A percentile compares a stretch with the other conserved stretches of the same genome.
Conservation (phyloP, 345 rosid genomes). For the Clausena lansium region DNA sequence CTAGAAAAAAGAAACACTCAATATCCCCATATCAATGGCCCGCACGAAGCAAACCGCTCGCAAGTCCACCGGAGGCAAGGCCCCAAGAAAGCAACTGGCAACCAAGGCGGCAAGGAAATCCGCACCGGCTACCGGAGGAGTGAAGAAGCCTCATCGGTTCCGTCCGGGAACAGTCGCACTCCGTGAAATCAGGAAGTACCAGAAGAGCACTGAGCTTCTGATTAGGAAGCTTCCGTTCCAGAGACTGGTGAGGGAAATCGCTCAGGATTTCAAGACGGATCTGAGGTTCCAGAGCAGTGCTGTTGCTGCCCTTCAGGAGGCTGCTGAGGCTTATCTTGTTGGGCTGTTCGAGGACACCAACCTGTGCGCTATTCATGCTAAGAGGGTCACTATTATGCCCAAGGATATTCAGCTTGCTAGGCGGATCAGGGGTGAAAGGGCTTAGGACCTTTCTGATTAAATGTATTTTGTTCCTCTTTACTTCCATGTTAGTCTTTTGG, state of each 20-base stretch:
- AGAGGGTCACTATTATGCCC: slow-evolving; percentile 58
- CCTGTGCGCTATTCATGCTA: slow-evolving; percentile 53
- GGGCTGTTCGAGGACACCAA: slow-evolving; percentile 54
- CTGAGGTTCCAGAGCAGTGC: slow-evolving; percentile 63
- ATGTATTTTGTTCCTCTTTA: not conserved
- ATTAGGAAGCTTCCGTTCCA: slow-evolving; percentile 59
- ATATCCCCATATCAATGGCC: slow-evolving; percentile 30
- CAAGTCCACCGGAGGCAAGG: slow-evolving; percentile 58
- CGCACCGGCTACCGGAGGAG: slow-evolving; percentile 59
- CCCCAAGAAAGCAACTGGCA: slow-evolving; percentile 54
- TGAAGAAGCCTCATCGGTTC: slow-evolving; percentile 59
- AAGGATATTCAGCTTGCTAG: slow-evolving; percentile 57
- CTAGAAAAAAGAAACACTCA: not conserved
- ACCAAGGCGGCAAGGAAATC: slow-evolving; percentile 57
- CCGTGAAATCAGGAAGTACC: slow-evolving; percentile 54
- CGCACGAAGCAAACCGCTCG: slow-evolving; percentile 60
- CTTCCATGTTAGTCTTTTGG: not conserved
- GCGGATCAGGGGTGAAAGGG: slow-evolving; percentile 54
- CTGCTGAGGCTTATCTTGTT: slow-evolving; percentile 53
- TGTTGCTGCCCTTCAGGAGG: slow-evolving; percentile 52
- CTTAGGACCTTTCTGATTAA: slow-evolving; percentile 11
- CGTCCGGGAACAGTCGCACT: slow-evolving; percentile 55
- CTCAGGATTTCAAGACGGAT: slow-evolving; percentile 60
- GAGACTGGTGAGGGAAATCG: slow-evolving; percentile 55
- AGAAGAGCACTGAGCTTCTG: slow-evolving; percentile 51